A percentile compares a stretch with the other conserved stretches of the same genome.
Evolutionary conservation across 495 filamentous ascomycete genomes (phyloP).

Genomic region (Xylaria curta): DNA sequence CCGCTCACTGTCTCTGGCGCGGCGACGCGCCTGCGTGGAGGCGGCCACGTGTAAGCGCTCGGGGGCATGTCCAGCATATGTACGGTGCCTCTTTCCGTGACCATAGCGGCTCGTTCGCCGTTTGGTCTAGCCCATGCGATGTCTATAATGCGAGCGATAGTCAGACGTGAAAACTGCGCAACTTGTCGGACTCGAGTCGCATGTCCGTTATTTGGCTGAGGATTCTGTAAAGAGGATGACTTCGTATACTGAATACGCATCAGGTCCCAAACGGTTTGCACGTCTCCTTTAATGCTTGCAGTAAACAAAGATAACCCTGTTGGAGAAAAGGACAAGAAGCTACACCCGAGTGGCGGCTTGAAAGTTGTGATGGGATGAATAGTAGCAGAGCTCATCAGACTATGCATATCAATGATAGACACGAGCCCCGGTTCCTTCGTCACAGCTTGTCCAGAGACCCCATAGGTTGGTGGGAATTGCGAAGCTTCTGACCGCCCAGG

Average conservation of each 20-base stretch:
- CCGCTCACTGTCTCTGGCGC: constrained; percentile 48
- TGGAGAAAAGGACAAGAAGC: constrained; percentile 88
- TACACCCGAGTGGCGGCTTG: constrained; percentile 81
- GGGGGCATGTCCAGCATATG: constrained; percentile 88
- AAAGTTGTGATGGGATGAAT: constrained; percentile 79
- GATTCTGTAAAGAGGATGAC: constrained; percentile 55
- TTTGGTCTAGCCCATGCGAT: constrained; percentile 85
- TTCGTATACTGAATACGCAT: constrained; percentile 71
- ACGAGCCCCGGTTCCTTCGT: constrained; percentile 77
- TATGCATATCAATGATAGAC: constrained; percentile 82
- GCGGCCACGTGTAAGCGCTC: constrained; percentile 87
- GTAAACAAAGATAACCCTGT: constrained; percentile 84
- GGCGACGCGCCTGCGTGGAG: constrained; percentile 67
- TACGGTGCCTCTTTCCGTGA: constrained; percentile 91
- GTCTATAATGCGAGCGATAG: constrained; percentile 86
- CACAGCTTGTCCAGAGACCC: constrained; percentile 54
- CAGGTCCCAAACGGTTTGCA: constrained; percentile 91
- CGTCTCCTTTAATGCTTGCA: constrained; percentile 89
- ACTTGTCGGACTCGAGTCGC: constrained; percentile 73
- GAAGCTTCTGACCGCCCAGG: constrained; percentile 44
- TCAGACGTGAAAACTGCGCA: constrained; percentile 86
- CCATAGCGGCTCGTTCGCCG: constrained; percentile 80
- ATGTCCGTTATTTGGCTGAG: constrained; percentile 38
- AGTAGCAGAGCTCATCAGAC: constrained; percentile 53
- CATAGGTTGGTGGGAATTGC: constrained; percentile 81